Evolutionary conservation across 2,329 filamentous ascomycete genomes (phyloP).

Genomic region (Rhynchosporium graminicola): DNA sequence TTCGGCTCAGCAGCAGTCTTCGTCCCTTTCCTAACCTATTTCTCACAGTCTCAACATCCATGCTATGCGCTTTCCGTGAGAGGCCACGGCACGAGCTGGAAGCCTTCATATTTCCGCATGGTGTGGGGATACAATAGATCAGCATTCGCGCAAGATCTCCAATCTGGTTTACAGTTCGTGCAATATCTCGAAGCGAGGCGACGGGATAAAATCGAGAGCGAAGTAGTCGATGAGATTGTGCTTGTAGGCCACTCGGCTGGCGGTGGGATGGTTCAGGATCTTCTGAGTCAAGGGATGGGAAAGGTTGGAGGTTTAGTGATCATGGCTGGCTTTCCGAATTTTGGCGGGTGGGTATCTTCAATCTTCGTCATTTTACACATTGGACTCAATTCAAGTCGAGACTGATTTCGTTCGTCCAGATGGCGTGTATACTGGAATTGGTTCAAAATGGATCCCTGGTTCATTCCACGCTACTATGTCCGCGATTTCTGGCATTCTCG

Average conservation of each 20-base stretch:
- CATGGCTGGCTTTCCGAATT: constrained; percentile 43
- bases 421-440: constrained; percentile 40
- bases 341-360: constrained; percentile 42
- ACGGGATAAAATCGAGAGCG: constrained; percentile 28
- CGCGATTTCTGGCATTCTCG: constrained; percentile 41
- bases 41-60: constrained; percentile 42
- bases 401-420: constrained; percentile 15
- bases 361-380: background rate
- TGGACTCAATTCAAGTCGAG: constrained; percentile 11
- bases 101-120: constrained; percentile 43
- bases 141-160: constrained; percentile 26
- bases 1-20: constrained; percentile 46
- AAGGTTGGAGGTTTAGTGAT: constrained; percentile 42
- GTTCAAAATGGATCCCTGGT: constrained; percentile 43
- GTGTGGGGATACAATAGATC: constrained; percentile 34
- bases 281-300: constrained; percentile 40
- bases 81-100: constrained; percentile 46
- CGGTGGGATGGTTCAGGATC: constrained; percentile 45
- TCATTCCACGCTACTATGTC: constrained; percentile 41
- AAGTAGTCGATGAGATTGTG: constrained; percentile 25
- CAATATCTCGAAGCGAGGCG: constrained; percentile 16
- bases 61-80: constrained; percentile 46
- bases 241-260: constrained; percentile 46
- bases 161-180: constrained; percentile 14
- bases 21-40: constrained; percentile 38